Evolutionary conservation across 495 filamentous ascomycete genomes (phyloP).

Genomic region (Articulospora tetracladia): DNA sequence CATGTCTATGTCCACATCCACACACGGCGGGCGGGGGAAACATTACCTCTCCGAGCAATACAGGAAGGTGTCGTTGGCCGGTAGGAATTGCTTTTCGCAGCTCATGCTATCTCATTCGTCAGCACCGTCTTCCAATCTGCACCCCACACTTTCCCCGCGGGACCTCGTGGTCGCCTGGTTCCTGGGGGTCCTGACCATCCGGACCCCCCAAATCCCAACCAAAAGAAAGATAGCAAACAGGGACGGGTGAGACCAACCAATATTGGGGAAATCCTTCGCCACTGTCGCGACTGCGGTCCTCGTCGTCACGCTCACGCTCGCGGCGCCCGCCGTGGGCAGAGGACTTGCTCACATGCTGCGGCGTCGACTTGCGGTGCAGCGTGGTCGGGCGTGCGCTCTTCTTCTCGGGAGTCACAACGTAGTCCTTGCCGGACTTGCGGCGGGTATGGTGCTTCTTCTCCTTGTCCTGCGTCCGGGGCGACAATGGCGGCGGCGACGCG

Average conservation of each 20-base stretch:
- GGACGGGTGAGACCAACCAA: slow-evolving; percentile 21
- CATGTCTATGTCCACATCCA: too few species aligned
- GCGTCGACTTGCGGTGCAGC: slow-evolving; percentile 12
- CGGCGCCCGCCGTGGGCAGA: not conserved
- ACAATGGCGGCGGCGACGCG: slow-evolving; percentile 21
- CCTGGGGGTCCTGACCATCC: slow-evolving; percentile 5
- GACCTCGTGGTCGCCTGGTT: slow-evolving; percentile 2
- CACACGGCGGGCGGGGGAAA: not conserved
- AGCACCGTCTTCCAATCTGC: slow-evolving; percentile 13
- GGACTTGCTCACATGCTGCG: slow-evolving; percentile 18
- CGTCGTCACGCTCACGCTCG: slow-evolving; percentile 14
- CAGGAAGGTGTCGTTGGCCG: slow-evolving; percentile 17
- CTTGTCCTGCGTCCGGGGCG: slow-evolving; percentile 14
- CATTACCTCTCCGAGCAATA: slow-evolving; percentile 26
- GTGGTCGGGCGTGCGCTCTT: slow-evolving; percentile 18
- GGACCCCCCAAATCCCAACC: not conserved
- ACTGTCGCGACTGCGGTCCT: slow-evolving; percentile 15
- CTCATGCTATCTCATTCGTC: slow-evolving; percentile 25
- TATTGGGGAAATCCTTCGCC: slow-evolving; percentile 26
- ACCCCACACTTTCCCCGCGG: slow-evolving; percentile 15
- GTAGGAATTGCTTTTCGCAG: slow-evolving; percentile 27
- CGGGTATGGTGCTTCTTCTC: slow-evolving; percentile 18
- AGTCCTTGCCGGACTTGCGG: slow-evolving; percentile 22
- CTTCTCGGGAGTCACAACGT: slow-evolving; percentile 16
- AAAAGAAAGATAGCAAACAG: not conserved